phyloP scores from a whole-genome alignment of 768 basidiomycete genomes.

The Termitomyces sp. region DNA sequence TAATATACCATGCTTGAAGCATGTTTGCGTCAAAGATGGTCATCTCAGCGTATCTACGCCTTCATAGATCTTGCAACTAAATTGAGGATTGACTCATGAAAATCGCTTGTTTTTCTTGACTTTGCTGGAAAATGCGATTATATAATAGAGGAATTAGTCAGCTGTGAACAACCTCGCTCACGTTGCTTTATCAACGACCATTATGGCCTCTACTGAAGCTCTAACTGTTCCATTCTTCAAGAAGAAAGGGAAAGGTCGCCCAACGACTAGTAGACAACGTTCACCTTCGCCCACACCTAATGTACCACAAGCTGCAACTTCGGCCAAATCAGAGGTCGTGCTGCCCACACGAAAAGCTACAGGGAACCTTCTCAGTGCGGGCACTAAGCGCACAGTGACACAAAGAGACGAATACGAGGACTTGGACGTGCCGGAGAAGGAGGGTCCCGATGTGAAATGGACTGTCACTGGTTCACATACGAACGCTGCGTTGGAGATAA shows the following conservation, averaged over 20 bases:
- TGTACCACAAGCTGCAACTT: conserved; percentile 23
- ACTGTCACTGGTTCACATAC: conserved; percentile 73
- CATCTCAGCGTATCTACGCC: background rate
- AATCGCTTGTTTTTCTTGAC: background rate
- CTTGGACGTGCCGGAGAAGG: conserved; percentile 48
- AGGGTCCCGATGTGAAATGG: conserved; percentile 75
- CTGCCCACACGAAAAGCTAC: conserved; percentile 68
- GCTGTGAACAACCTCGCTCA: background rate
- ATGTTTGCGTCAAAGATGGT: background rate
- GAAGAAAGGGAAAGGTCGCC: conserved; percentile 74
- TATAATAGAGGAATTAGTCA: conserved; percentile 8
- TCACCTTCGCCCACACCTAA: conserved; percentile 54
- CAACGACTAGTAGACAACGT: conserved; percentile 72
- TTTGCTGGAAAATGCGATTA: conserved; percentile 1
- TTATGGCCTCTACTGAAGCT: conserved; percentile 36
- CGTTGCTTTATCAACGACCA: conserved; percentile 16
- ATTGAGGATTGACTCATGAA: background rate
- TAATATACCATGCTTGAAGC: background rate
- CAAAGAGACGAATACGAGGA: conserved; percentile 61
- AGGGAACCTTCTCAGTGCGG: conserved; percentile 64
- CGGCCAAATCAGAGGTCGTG: conserved; percentile 67
- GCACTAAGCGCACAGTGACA: conserved; percentile 49
- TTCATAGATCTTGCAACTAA: background rate
- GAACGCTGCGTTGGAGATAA: conserved; percentile 67
- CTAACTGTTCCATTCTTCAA: conserved; percentile 85